Evolutionary conservation across 768 basidiomycete species (phyloP).

Genomic region (Tricholoma sp.): DNA sequence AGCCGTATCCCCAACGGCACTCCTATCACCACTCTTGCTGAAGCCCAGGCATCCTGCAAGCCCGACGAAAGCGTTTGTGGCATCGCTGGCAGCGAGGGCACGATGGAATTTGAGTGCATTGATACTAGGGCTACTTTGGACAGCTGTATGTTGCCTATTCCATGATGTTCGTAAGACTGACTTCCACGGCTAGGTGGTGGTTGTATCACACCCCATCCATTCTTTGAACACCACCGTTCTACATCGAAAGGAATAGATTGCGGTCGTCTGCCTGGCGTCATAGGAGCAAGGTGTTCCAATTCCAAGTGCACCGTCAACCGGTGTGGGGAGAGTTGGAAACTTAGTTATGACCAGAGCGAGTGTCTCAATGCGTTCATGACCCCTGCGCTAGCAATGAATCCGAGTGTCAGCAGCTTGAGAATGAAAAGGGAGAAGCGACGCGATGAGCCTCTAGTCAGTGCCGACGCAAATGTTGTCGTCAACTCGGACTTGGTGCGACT

Average conservation of each 20-base stretch:
- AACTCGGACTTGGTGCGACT: conserved; percentile 14
- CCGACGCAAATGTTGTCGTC: conserved; percentile 8
- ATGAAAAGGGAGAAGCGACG: conserved; percentile 16
- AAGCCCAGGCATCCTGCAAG: conserved; percentile 26
- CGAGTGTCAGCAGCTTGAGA: conserved; percentile 6
- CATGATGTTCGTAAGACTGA: background rate
- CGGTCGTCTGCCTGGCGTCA: conserved; percentile 21
- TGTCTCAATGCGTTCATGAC: conserved; percentile 13
- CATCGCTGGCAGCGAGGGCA: conserved; percentile 24
- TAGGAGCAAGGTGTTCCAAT: conserved; percentile 19
- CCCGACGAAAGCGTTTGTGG: conserved; percentile 32
- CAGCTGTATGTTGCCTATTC: conserved; percentile 29
- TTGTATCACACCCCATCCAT: conserved; percentile 32
- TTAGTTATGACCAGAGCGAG: conserved; percentile 11
- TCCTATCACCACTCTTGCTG: conserved; percentile 22
- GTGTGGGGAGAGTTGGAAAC: conserved; percentile 25
- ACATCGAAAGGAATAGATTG: conserved; percentile 23
- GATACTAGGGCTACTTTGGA: conserved; percentile 29
- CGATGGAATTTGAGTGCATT: conserved; percentile 34
- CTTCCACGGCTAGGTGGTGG: conserved; percentile 30
- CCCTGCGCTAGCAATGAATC: conserved; percentile 4
- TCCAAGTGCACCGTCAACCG: conserved; percentile 23
- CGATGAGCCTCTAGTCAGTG: conserved; percentile 4
- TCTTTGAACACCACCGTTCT: conserved; percentile 14
- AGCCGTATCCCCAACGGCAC: conserved; percentile 3